Base-by-base conservation (phyloP, 2,329 filamentous ascomycete species). In the Claviceps spartinae region DNA sequence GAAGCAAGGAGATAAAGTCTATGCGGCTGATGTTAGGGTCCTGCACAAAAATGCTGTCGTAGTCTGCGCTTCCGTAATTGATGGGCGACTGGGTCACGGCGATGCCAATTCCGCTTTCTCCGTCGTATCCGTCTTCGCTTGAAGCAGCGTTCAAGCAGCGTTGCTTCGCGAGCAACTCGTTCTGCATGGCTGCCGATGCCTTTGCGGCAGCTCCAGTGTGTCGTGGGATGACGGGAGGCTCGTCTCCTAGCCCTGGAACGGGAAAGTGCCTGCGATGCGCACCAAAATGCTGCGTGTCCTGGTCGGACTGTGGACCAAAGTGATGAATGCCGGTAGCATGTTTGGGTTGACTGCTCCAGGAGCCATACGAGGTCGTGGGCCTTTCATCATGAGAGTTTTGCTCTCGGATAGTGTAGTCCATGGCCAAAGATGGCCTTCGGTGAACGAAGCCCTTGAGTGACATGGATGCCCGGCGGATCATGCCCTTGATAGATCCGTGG, bases 31-130 rank as follows among this genome's bases (percentile, higher is more conserved):
- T 78, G 49, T 60, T 65, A 20, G 66, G 59, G 34, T 69, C 67
- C 36, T 66, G 62, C 8, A 62, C 63, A 13, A 64, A 60, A 13
- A 61, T 55, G 22, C 60, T 56, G n/a, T 62, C 63, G 5, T 58
- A 59, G 13, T 70, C 65, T 22, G 61, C 62, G 1, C 66, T 61
- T 16, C 71, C 68, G 4, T 64, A 63, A 26, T 69, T 68, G 1
- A 63, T 56, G 3, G 69, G 69, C 18, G 70, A 65, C 18, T 71
- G 63, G 1, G 74, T 74, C 2, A 82, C 65, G 1, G 73, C 70
- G 48, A 84, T 83, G 36, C 79, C 79, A 50, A 84, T 82, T 20
- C 80, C 80, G 58, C 81, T 83, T 65, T 84, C 80, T 26, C 74
- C 69, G 57, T 84, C 79, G 56, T 75, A 78, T 47, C 67, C 68